Evolutionary conservation across 169 alveolate genomes (phyloP).

Genomic region (Nephromyces sp.): DNA sequence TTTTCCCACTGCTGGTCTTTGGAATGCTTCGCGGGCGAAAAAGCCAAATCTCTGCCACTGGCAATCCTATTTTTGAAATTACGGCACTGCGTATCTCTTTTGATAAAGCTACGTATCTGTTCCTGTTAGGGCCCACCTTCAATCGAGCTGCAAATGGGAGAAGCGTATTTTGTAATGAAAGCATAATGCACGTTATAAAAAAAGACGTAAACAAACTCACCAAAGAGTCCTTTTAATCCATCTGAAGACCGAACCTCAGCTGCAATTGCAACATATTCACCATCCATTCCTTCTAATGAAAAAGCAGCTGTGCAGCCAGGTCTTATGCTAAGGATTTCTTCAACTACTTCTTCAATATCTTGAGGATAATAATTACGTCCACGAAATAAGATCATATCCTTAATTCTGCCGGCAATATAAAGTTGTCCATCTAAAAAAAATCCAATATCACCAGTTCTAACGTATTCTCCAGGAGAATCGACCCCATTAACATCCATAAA

Average conservation of each 20-base stretch:
- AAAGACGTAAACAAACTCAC: conserved; percentile 19
- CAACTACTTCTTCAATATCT: conserved; percentile 52
- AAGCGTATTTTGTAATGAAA: not conserved
- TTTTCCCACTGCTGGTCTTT: conserved; percentile 54
- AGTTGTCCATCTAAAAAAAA: conserved; percentile 45
- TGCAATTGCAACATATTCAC: conserved; percentile 50
- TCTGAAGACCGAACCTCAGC: conserved; percentile 46
- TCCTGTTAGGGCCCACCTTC: conserved; percentile 39
- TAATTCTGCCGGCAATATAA: conserved; percentile 49
- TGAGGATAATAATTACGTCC: conserved; percentile 58
- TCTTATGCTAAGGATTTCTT: conserved; percentile 33
- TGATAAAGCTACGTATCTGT: conserved; percentile 41
- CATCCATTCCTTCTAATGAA: conserved; percentile 41
- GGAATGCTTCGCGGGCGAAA: conserved; percentile 43
- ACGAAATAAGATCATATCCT: conserved; percentile 48
- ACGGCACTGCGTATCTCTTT: conserved; percentile 38
- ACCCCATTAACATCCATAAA: conserved; percentile 25
- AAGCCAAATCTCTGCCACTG: conserved; percentile 49
- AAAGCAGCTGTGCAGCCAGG: conserved; percentile 51
- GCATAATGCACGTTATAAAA: not conserved
- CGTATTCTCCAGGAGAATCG: conserved; percentile 31
- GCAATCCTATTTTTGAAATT: conserved; percentile 37
- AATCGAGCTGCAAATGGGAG: conserved; percentile 20
- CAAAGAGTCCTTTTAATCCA: conserved; percentile 33
- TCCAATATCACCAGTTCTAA: conserved; percentile 57